These are phyloP conservation scores for Vigna angularis DNA, from an alignment of 306 rosid genomes.

Conservation along the genomic window DNA sequence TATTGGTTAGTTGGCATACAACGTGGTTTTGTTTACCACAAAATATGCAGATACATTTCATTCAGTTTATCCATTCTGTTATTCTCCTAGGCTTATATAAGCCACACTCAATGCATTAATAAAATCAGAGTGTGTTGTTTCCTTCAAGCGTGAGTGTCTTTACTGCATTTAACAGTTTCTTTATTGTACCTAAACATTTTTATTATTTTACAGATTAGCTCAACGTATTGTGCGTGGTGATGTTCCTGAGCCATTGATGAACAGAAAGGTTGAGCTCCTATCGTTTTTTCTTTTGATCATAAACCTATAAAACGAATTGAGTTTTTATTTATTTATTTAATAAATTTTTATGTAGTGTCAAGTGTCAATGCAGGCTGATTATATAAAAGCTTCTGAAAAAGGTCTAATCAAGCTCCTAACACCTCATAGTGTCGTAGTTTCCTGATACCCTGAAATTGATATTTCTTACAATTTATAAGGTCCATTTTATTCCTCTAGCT, in stretches of 20 bases:
- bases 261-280: constrained; percentile 69
- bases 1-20: no score
- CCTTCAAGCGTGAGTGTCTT: no score
- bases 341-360: neutral
- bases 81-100: no score
- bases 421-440: constrained; percentile 26
- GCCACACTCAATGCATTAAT: no score
- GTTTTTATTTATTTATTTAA: neutral
- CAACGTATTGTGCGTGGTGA: constrained; percentile 97
- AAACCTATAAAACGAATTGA: constrained; percentile 14
- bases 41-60: no score
- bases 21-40: no score
- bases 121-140: no score
- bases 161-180: no score
- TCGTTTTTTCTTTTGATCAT: constrained; percentile 26
- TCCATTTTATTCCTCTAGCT: neutral
- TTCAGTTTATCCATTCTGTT: no score
- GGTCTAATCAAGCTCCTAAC: constrained; percentile 26
- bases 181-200: constrained; percentile 21
- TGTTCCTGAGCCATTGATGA: constrained; percentile 95
- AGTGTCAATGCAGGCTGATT: constrained; percentile 30
- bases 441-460: constrained; percentile 1
- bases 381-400: constrained; percentile 5
- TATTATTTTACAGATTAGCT: constrained; percentile 76
- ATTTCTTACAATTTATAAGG: constrained; percentile 10